Evolutionary conservation across 116 monocot species (phyloP).

Genomic region (Phalaenopsis hybrid): DNA sequence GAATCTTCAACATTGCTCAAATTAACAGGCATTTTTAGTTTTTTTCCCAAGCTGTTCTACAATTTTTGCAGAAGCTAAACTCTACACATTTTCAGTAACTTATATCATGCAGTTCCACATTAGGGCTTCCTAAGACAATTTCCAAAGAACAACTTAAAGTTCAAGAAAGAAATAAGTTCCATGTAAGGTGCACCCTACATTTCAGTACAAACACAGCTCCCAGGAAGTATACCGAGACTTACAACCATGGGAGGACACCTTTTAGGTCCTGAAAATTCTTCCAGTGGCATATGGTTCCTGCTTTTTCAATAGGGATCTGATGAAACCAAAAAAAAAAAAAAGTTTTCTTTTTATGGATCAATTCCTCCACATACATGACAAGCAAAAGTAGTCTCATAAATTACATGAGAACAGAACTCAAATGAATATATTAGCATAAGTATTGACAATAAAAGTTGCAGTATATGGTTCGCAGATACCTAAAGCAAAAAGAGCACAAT

Average conservation of each 20-base stretch:
- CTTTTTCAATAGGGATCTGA: conserved; percentile 20
- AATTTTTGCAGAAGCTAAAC: background rate
- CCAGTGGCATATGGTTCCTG: conserved; percentile 22
- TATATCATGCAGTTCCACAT: background rate
- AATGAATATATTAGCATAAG: conserved; percentile 19
- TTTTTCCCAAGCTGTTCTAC: background rate
- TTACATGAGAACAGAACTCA: conserved; percentile 13
- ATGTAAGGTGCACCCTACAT: background rate
- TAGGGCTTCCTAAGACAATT: background rate
- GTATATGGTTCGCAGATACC: conserved; percentile 27
- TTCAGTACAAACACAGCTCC: background rate
- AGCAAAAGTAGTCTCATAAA: conserved; percentile 23
- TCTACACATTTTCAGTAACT: background rate
- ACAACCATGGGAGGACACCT: background rate
- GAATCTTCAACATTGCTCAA: background rate
- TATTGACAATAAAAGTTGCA: conserved; percentile 34
- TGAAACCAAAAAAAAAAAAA: conserved; percentile 11
- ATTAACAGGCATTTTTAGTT: background rate
- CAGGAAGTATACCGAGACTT: background rate
- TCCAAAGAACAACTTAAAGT: background rate
- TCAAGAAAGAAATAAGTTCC: background rate
- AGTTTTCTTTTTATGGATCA: conserved; percentile 9
- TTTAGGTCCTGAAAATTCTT: conserved; percentile 9
- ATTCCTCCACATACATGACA: conserved; percentile 22
- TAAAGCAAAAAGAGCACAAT: conserved; percentile 36